Evolutionary conservation across 345 rosid species (phyloP), one percentile per base, ranked within the genome.

Genomic region (Lepidium sativum): DNA sequence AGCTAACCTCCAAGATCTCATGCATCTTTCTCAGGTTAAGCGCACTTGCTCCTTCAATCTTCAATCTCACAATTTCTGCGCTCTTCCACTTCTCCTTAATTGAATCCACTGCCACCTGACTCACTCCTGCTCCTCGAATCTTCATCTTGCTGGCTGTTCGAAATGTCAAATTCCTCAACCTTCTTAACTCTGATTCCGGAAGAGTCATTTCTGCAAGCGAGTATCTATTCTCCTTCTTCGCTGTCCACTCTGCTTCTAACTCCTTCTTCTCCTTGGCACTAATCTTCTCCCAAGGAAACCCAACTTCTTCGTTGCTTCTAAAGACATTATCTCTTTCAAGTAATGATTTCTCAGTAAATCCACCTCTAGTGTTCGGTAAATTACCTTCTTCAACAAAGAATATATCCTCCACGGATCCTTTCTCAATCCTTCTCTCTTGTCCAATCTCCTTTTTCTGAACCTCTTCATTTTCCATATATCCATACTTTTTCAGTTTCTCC

Each of bases 11-110:
- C 62, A 92, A 69, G 51, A 83, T 87, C 77, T 92, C 97, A 57
- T 92, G 98, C 82, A 84, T 79, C 76, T 84, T 82, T 78, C 73
- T 86, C 98, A 87, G 89, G 79, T 92, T 92, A 69, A 92, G 94
- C 0, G 98, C 90, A 13, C 87, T 78, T 6, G 90, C 82, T 49
- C 97, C 96, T 74, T 92, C 97, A 63, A 89, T 75, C 80, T 87
- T 92, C 72, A 92, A 76, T 64, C 91, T 83, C 71, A 87, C 96
- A 47, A 92, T 80, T 83, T 92, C 98, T 0, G 76, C 65, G 0
- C 79, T 76, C 64, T 82, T 87, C 98, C 98, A 89, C 63, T 69
- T 83, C 61, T 84, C 94, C 57, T 76, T 86, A 72, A 92, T 81
- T 4, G 77, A 52, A 73, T 86, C 83, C 56, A 92, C 97, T 14